Evolutionary conservation across 345 rosid genomes (phyloP).

Genomic region (Arabis alpina): DNA sequence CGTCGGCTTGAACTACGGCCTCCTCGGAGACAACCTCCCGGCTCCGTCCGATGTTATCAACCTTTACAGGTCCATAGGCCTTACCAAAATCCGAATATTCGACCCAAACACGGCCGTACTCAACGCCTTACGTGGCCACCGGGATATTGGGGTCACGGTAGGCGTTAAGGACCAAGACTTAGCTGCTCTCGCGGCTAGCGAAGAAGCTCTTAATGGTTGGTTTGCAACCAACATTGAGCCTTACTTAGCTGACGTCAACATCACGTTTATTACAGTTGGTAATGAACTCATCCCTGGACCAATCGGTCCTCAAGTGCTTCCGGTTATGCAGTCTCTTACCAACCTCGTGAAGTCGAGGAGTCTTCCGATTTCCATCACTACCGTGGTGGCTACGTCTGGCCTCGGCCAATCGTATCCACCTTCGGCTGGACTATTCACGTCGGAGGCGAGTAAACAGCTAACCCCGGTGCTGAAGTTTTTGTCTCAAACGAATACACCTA

Average conservation of each 20-base stretch:
- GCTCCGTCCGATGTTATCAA: slow-evolving; percentile 42
- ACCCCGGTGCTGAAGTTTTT: slow-evolving; percentile 15
- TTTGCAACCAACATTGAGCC: slow-evolving; percentile 36
- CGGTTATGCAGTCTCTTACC: slow-evolving; percentile 37
- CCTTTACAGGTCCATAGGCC: slow-evolving; percentile 40
- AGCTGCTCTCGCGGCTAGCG: slow-evolving; percentile 28
- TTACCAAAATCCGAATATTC: slow-evolving; percentile 41
- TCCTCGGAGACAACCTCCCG: slow-evolving; percentile 54
- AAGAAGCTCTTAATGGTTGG: slow-evolving; percentile 39
- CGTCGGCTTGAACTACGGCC: slow-evolving; percentile 50
- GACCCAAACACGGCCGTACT: slow-evolving; percentile 42
- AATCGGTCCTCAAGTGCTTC: slow-evolving; percentile 15
- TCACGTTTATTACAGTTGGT: slow-evolving; percentile 43
- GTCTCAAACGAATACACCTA: slow-evolving; percentile 18
- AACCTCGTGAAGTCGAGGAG: slow-evolving; percentile 19
- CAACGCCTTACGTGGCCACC: slow-evolving; percentile 40
- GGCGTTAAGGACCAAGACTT: slow-evolving; percentile 47
- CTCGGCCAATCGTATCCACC: slow-evolving; percentile 50
- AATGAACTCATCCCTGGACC: slow-evolving; percentile 51
- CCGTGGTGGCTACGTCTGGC: neutral
- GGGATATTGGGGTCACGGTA: slow-evolving; percentile 28
- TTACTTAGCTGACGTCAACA: slow-evolving; percentile 33
- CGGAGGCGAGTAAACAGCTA: slow-evolving; percentile 11
- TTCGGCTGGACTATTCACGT: slow-evolving; percentile 35
- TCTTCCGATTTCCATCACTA: slow-evolving; percentile 36